Evolutionary conservation across 2,329 filamentous ascomycete species (phyloP).

Genomic region (Fragosphaeria purpurea): DNA sequence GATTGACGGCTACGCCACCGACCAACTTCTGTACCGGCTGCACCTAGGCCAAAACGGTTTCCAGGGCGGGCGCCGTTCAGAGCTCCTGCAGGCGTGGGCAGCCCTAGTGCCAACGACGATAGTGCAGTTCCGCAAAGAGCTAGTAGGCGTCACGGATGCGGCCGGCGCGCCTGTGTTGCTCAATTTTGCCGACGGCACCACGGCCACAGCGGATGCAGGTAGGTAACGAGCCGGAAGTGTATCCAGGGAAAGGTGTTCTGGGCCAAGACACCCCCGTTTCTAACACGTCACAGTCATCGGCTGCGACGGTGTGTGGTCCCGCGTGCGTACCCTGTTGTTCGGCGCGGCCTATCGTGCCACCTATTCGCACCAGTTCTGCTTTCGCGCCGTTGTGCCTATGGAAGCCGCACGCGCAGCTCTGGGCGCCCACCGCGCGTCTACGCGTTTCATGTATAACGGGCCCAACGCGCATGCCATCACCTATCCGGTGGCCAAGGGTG

Average conservation of each 20-base stretch:
- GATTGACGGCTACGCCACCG: conserved; percentile 25
- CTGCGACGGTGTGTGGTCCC: conserved; percentile 55
- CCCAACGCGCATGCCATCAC: conserved; percentile 48
- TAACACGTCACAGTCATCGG: conserved; percentile 35
- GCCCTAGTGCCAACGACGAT: conserved; percentile 18
- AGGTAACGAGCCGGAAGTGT: background rate
- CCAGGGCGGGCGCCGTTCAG: conserved; percentile 29
- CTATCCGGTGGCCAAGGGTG: conserved; percentile 48
- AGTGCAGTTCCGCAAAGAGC: conserved; percentile 24
- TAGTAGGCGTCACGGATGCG: conserved; percentile 19
- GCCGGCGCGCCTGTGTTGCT: conserved; percentile 9
- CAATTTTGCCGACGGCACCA: conserved; percentile 22
- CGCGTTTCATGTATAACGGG: conserved; percentile 46
- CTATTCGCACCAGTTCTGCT: conserved; percentile 52
- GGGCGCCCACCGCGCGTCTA: conserved; percentile 37
- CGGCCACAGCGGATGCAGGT: conserved; percentile 23
- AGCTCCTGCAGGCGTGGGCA: conserved; percentile 30
- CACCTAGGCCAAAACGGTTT: conserved; percentile 31
- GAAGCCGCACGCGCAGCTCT: conserved; percentile 38
- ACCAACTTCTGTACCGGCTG: conserved; percentile 23
- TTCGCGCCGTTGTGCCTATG: conserved; percentile 53
- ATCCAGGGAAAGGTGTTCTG: too few relatives aligned
- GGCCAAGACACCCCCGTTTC: too few relatives aligned
- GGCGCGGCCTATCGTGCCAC: conserved; percentile 32
- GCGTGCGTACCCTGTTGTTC: conserved; percentile 41